Evolutionary conservation across 1,284 basidiomycete species (phyloP).

Genomic region (Puccinia hordei): DNA sequence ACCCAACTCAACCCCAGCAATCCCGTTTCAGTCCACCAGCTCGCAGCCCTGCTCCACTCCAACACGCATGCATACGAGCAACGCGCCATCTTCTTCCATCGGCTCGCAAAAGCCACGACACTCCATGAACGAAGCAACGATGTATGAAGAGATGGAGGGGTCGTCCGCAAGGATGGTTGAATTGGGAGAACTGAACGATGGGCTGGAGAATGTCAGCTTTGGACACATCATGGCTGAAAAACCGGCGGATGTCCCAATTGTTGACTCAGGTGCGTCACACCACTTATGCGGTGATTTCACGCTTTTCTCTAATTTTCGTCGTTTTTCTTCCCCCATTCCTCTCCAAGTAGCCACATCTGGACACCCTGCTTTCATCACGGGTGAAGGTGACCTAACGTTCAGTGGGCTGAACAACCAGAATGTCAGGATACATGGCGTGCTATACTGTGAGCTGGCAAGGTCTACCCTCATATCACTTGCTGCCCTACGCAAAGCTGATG

Average conservation of each 20-base stretch:
- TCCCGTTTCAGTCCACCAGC: too few species aligned
- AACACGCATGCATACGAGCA: too few species aligned
- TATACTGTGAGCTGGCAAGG: constrained; percentile 6
- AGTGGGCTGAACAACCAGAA: background rate
- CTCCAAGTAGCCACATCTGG: background rate
- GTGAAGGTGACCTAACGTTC: background rate
- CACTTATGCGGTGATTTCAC: background rate
- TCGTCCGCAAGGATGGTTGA: too few species aligned
- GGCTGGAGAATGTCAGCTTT: too few species aligned
- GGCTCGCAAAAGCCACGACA: too few species aligned
- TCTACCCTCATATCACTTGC: background rate
- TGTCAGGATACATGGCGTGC: background rate
- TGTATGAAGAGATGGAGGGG: too few species aligned
- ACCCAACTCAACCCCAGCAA: too few species aligned
- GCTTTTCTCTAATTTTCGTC: background rate
- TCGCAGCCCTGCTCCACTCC: too few species aligned
- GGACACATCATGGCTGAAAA: background rate
- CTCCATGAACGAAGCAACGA: too few species aligned
- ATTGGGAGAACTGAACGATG: too few species aligned
- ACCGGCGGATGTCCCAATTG: background rate
- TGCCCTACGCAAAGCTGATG: background rate
- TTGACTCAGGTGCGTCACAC: background rate
- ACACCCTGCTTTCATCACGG: background rate
- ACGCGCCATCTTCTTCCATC: too few species aligned
- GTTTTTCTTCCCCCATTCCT: background rate